These are phyloP conservation scores for Geotrichum restrictum DNA, from an alignment of 1,139 yeast species.

Conservation along the genomic window DNA sequence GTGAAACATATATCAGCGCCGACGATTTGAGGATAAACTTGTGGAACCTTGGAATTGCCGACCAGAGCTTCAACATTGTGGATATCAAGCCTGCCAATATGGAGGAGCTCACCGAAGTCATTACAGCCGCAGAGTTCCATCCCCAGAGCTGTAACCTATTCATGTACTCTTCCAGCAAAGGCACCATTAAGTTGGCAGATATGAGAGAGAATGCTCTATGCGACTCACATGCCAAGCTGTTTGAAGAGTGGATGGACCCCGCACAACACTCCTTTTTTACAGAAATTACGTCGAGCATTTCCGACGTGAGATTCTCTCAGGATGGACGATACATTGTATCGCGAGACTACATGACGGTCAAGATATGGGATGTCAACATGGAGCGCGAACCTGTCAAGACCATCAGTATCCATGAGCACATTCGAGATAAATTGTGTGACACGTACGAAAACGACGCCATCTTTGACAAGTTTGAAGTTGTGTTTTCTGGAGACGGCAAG, in stretches of 20 bases:
- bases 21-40: constrained; percentile 94
- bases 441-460: constrained; percentile 98
- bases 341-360: constrained; percentile 95
- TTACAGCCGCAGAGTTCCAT: constrained; percentile 96
- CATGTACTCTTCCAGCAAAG: constrained; percentile 96
- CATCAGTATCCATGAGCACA: constrained; percentile 90
- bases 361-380: constrained; percentile 96
- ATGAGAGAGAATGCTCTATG: constrained; percentile 96
- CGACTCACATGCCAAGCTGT: constrained; percentile 80
- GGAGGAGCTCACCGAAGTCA: constrained; percentile 98
- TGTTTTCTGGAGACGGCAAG: constrained; percentile 87
- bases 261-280: constrained; percentile 93
- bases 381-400: constrained; percentile 92
- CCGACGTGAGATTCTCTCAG: constrained; percentile 87
- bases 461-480: constrained; percentile 96
- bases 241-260: constrained; percentile 92
- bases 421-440: constrained; percentile 89
- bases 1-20: constrained; percentile 88
- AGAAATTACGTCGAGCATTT: constrained; percentile 90
- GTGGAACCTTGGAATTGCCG: constrained; percentile 94
- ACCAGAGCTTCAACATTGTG: constrained; percentile 90
- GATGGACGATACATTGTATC: constrained; percentile 94
- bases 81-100: constrained; percentile 97
- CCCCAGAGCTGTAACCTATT: constrained; percentile 88
- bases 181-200: constrained; percentile 91